Evolutionary conservation across 169 alveolate genomes (phyloP), one percentile per base, ranked within the genome.

Genomic region (Cryptosporidium canis): DNA sequence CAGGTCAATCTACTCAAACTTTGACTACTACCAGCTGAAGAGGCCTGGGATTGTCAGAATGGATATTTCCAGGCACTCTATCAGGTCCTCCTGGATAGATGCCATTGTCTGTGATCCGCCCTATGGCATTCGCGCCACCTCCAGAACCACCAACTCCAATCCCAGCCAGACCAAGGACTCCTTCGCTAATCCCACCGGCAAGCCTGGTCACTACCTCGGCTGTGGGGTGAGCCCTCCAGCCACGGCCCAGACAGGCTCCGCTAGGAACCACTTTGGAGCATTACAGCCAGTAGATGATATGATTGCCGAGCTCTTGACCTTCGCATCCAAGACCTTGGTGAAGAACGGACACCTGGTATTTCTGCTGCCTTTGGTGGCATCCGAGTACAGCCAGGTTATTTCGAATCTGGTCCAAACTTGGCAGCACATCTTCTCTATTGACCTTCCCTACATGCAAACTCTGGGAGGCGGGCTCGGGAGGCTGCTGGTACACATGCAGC

Each of bases 51-150:
- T 95, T 39, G 85, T 95, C 31, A 77, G 96, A 66, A 77, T 77
- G 87, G 87, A 77, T 24, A 61, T 77, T 58, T 77, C 87, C 27
- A 31, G 67, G 35, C 43, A 61, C 66, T 29, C 70, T 6, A 64
- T 90, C 56, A 31, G 92, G 83, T 71, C 37, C 18, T 61, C 92
- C 39, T 95, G 96, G 94, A 96, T 98, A 64, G 99, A 98, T 94
- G 97, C 98, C 5, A 96, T 98, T 33, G 93, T 98, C 31, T 95
- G 99, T 53, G 99, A 98, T 84, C 99, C 99, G 24, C 99, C 99
- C 21, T 98, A 98, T 93, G 99, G 99, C 1, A 94, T 95, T 48
- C 92, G 97, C 72, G 98, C 98, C n/a, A 85, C 91, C 12, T 90
- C 93, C 0, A 90, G 94, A 83, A 92, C 94, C 44, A 84, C 94